Conservation (phyloP, 2,329 filamentous ascomycete species). For the Penicillium sp. region DNA sequence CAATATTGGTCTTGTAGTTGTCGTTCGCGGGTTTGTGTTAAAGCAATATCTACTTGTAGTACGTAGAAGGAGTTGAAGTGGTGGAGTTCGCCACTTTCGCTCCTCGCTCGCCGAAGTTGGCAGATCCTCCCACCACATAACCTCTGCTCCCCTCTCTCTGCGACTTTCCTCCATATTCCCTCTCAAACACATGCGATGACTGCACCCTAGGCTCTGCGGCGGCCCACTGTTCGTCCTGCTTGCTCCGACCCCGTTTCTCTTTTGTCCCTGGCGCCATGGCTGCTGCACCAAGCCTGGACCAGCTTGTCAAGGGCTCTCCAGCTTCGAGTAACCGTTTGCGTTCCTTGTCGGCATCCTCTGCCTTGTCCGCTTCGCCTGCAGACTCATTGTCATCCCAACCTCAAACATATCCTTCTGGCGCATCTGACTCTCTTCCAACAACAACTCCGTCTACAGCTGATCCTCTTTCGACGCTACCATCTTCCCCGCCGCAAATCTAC, state of each 20-base stretch:
- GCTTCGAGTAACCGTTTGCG: constrained; percentile 57
- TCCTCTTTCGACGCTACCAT: constrained; percentile 81
- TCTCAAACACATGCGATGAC: constrained; percentile 28
- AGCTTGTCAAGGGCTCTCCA: constrained; percentile 89
- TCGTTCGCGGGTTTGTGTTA: neutral
- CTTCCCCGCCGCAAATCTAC: constrained; percentile 93
- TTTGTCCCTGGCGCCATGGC: constrained; percentile 54
- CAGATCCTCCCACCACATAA: neutral
- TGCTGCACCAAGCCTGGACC: constrained; percentile 72
- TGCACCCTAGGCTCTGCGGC: constrained; percentile 30
- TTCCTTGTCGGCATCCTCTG: constrained; percentile 35
- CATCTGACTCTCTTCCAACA: constrained; percentile 49
- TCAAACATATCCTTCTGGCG: constrained; percentile 21
- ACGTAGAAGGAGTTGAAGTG: neutral
- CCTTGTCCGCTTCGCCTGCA: constrained; percentile 17
- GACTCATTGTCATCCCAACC: constrained; percentile 30
- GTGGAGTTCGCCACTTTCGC: neutral
- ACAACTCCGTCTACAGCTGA: constrained; percentile 59
- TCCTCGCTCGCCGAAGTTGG: constrained; percentile 17
- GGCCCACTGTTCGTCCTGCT: constrained; percentile 29
- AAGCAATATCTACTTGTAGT: neutral
- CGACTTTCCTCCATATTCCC: neutral
- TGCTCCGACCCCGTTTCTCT: constrained; percentile 14
- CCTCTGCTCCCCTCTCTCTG: neutral
- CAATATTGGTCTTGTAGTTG: neutral